Base-by-base conservation (phyloP, 2,329 filamentous ascomycete genomes). In the Colletotrichum tamarilloi region DNA sequence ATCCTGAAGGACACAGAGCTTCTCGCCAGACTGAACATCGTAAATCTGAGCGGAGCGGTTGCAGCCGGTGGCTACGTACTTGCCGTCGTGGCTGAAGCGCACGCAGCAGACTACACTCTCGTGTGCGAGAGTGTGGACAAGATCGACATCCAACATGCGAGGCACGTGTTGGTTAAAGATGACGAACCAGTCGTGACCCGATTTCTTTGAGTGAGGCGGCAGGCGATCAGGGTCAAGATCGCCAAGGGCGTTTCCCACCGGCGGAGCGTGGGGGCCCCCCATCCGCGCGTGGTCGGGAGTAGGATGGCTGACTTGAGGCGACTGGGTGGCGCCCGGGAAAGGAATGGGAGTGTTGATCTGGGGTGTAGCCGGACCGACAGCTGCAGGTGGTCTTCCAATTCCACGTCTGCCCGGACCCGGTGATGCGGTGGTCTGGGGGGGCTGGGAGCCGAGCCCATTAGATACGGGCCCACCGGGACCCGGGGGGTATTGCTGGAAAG, bases 21-120 rank as follows among this genome's bases (percentile, higher is more conserved):
- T 97, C 77, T 94, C 91, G 68, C 97, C 97, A 19, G 91, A 93
- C 78, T 91, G 89, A 55, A 98, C 96, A 76, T 99, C 97, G 82
- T 97, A 99, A 78, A 99, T 99, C 84, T 98, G 96, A n/a, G 97
- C 97, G n/a, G 95, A 98, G 76, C 95, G 89, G 84, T 99, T 99
- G 88, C 97, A 98, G 56, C 97, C 97, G 5, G 97, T 99, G 8
- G 97, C 97, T 68, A 99, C 94, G 78, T 94, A 98, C 80, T 97
- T 95, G 77, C 97, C 97, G 80, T 99, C 97, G 68, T 94, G 91
- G 81, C 96, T 98, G 87, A 99, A 99, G 72, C 97, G 91, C 46
- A 99, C 97, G 82, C 97, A 99, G 88, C 97, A 99, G 1, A 99
- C 97, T 4, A 99, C 97, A 78, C 96, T 98, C 81, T 98, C 94